phyloP scores from a whole-genome alignment of 306 rosid genomes.

The Cicer arietinum region DNA sequence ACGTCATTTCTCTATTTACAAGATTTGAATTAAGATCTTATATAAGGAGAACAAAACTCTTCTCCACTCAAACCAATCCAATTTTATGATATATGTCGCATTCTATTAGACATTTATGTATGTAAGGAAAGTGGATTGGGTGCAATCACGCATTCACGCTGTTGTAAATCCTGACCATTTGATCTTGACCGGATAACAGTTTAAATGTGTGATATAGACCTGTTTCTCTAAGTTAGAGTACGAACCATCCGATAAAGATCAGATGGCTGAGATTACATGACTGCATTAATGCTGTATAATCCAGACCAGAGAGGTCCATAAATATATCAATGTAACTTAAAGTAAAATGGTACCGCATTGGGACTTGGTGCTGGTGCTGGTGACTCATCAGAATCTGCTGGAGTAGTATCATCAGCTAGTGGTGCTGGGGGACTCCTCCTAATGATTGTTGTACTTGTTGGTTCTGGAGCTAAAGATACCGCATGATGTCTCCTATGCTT shows the following conservation, averaged over 20 bases:
- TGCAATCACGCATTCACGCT: too few relatives aligned
- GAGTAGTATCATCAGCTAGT: constrained; percentile 50
- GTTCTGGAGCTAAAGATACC: constrained; percentile 59
- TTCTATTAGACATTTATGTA: too few relatives aligned
- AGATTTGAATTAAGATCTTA: too few relatives aligned
- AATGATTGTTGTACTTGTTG: constrained; percentile 51
- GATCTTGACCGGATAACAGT: too few relatives aligned
- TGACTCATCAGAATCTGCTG: constrained; percentile 56
- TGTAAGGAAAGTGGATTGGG: too few relatives aligned
- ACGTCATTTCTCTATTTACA: too few relatives aligned
- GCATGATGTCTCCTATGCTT: constrained; percentile 59
- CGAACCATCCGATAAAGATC: background rate
- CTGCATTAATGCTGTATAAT: background rate
- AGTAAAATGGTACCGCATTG: constrained; percentile 57
- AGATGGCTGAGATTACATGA: background rate
- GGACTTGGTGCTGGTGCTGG: constrained; percentile 86
- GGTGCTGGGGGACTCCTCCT: constrained; percentile 90
- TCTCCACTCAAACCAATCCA: too few relatives aligned
- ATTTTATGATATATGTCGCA: too few relatives aligned
- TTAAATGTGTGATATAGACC: too few relatives aligned
- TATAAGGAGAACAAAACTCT: too few relatives aligned
- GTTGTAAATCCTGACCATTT: too few relatives aligned
- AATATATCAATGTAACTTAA: background rate
- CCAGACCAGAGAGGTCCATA: background rate
- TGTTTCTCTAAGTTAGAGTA: background rate